phyloP scores from a whole-genome alignment of 2,329 filamentous ascomycete species.

The Aschersonia sp. region DNA sequence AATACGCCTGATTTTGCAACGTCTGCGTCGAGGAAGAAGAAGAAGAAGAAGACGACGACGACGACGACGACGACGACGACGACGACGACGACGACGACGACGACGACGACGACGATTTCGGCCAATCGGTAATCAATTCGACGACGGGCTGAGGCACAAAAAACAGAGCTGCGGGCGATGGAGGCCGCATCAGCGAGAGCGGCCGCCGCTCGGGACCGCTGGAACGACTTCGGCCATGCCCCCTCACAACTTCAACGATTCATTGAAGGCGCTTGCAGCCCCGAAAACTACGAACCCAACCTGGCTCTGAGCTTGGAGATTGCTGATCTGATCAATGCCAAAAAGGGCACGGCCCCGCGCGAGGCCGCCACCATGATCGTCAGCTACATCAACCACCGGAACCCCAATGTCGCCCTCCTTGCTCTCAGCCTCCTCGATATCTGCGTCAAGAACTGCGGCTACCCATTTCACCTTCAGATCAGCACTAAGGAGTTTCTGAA shows the following conservation, averaged over 20 bases:
- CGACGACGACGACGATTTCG: too few relatives aligned
- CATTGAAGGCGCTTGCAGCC: constrained; percentile 91
- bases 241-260: constrained; percentile 86
- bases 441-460: constrained; percentile 99
- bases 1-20: too few relatives aligned
- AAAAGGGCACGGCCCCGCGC: constrained; percentile 89
- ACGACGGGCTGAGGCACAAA: not conserved
- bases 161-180: constrained; percentile 31
- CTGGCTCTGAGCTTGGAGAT: constrained; percentile 94
- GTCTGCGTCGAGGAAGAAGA: too few relatives aligned
- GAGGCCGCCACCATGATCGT: constrained; percentile 91
- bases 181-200: constrained; percentile 93
- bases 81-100: too few relatives aligned
- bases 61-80: too few relatives aligned
- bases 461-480: constrained; percentile 96
- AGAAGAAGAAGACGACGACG: too few relatives aligned
- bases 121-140: too few relatives aligned
- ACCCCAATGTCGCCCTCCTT: constrained; percentile 84
- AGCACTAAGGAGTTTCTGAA: constrained; percentile 98
- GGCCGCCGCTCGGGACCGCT: constrained; percentile 90
- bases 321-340: constrained; percentile 87
- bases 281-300: constrained; percentile 96
- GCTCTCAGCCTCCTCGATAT: constrained; percentile 91
- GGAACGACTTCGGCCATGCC: constrained; percentile 64
- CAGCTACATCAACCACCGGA: constrained; percentile 89